Base-by-base conservation (phyloP, 2,329 filamentous ascomycete species). In the Alternaria viburni region DNA sequence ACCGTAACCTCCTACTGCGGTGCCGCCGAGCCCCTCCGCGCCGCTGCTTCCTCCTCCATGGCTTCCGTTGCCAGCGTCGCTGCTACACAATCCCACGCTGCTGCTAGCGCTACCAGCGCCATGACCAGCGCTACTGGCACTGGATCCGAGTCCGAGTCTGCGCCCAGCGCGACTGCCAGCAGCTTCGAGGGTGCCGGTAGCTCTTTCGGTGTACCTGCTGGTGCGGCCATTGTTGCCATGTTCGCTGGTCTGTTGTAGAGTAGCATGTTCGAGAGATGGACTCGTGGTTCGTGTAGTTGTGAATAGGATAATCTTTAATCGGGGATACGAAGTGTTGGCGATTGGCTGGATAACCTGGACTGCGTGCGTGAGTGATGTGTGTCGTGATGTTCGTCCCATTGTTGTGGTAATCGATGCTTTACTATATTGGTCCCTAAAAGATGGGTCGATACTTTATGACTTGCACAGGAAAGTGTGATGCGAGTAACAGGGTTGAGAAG, bases 1-100 rank as follows among this genome's bases (percentile, higher is more conserved):
- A 71, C 76, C 65, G 77, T 79, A 17, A 77, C 72, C 4, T 68
- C 70, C 41, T 80, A 66, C 75, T 85, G 83, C 70, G 74, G 75
- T 54, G 83, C 83, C 28, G 82, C 82, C 10, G 75, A 75, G 21
- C 80, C 81, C 19, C 69, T 74, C 13, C 70, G 70, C 57, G 65
- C 69, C 10, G 67, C 73, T 7, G 64, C 68, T 23, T 69, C 66
- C 11, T 63, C 63, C 4, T 70, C 70, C 26, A 54, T 60, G 30
- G 70, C 71, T 4, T 59, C 56, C 12, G 67, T 67, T 15, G 70
- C 70, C 30, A 63, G 57, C 23, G 71, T 73, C 2, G 71, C 72
- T 6, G 69, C 69, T 10, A 72, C 70, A 5, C 61, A 67, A 46
- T 65, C 59, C 30, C 60, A 60, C 7, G 57, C 59, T 4, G 55